Evolutionary conservation across 2,329 filamentous ascomycete species (phyloP), one percentile per base, ranked within the genome.

Genomic region (Trichoderma oligosporum): DNA sequence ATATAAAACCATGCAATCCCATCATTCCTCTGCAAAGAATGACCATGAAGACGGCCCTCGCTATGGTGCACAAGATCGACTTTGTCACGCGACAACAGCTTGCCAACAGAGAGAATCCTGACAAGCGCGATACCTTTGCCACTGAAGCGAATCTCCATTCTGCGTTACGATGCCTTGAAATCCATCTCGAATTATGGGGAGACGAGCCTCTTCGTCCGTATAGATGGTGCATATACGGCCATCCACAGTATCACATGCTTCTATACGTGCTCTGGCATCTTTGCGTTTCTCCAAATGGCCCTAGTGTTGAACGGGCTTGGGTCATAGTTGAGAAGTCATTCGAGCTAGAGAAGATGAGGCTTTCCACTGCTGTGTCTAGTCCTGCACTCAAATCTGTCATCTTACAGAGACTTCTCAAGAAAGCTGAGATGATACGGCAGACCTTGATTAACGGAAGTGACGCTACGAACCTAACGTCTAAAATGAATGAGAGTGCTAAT

Each of bases 1-100:
- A 60, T 7, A 44, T 63, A 27, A 45, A 57, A 6, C 69, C 80
- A 29, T 79, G 76, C 59, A 82, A 84, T 55, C 78, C 79, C 62
- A 74, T 76, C 0, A 72, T 83, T 1, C 82, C 82, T 1, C 66
- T 72, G 24, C 70, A 73, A 3, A 62, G 65, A 24, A 63, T 71
- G 54, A 69, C 69, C 1, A 56, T 68, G 7, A 56, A 65, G 0
- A 64, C 71, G 0, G 63, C 66, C 0, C 64, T 63, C 0, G 60
- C 73, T 8, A 62, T 74, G 6, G 36, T 70, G 1, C 62, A 64
- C 8, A 76, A 76, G 59, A 57, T 71, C 6, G 72, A 72, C 53
- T 64, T 73, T 33, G 67, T 71, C 31, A 63, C 65, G 8, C 64
- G 66, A 8, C 70, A 71, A 45, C 65, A 64, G 59, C 67, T 56